phyloP scores from a whole-genome alignment of 768 basidiomycete genomes.

The Boletus pseudopeckii region DNA sequence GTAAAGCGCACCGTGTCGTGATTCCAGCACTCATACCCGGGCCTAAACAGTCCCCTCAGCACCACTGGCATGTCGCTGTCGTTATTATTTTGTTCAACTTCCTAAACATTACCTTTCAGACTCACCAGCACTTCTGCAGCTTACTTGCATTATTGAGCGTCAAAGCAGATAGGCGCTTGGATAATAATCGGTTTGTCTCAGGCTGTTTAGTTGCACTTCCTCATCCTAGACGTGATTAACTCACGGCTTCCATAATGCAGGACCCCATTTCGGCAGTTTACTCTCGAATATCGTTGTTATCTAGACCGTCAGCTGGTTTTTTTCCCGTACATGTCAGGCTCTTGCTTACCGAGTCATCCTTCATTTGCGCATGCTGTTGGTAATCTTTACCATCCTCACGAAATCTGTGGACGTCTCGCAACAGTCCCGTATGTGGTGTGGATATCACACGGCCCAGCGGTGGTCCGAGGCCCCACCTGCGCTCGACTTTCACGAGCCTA shows the following conservation, averaged over 20 bases:
- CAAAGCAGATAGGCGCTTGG: conserved; percentile 52
- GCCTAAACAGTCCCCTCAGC: neutral
- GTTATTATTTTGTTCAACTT: conserved; percentile 34
- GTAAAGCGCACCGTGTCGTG: conserved; percentile 6
- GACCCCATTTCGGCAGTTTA: neutral
- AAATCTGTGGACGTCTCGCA: conserved; percentile 6
- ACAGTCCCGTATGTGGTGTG: conserved; percentile 53
- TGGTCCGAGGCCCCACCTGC: conserved; percentile 54
- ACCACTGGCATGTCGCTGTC: conserved; percentile 39
- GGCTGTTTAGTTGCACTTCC: conserved; percentile 41
- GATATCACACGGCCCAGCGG: conserved; percentile 48
- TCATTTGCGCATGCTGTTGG: conserved; percentile 52
- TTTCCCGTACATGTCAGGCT: conserved; percentile 32
- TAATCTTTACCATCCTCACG: conserved; percentile 4
- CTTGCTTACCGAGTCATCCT: no score
- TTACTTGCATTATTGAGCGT: conserved; percentile 61
- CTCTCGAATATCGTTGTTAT: conserved; percentile 42
- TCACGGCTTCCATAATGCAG: conserved; percentile 31
- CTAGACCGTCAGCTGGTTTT: conserved; percentile 30
- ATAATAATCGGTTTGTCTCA: conserved; percentile 54
- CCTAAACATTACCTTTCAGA: no score
- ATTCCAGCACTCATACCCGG: neutral
- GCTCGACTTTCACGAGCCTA: conserved; percentile 37
- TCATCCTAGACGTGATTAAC: conserved; percentile 40
- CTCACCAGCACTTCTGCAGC: conserved; percentile 32